phyloP scores from a whole-genome alignment of 768 basidiomycete genomes.

The Tulasnella sp. region DNA sequence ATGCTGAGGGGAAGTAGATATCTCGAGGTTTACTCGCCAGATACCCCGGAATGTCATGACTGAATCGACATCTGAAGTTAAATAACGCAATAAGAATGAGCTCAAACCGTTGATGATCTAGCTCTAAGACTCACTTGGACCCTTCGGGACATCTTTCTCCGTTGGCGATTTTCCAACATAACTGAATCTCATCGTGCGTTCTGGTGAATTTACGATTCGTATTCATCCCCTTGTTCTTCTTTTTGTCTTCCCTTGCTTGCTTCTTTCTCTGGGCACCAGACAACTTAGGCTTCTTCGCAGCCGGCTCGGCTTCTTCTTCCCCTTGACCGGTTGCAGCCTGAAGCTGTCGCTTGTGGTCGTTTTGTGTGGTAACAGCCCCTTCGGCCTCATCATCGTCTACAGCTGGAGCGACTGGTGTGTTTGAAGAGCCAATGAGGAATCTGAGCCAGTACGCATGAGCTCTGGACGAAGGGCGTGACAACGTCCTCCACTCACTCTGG shows the following conservation, averaged over 20 bases:
- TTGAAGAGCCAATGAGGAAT: background rate
- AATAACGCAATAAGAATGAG: background rate
- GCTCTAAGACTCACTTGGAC: background rate
- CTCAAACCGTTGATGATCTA: background rate
- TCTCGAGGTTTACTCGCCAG: slow-evolving; percentile 66
- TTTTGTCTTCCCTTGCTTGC: slow-evolving; percentile 43
- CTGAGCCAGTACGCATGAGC: background rate
- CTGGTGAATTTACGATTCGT: slow-evolving; percentile 71
- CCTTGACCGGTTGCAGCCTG: background rate
- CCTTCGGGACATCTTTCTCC: slow-evolving; percentile 40
- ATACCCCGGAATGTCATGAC: slow-evolving; percentile 68
- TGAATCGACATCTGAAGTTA: slow-evolving; percentile 49
- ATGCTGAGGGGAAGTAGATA: slow-evolving; percentile 43
- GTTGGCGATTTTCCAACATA: slow-evolving; percentile 72
- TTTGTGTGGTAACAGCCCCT: background rate
- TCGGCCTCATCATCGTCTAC: slow-evolving; percentile 4
- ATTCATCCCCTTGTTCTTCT: slow-evolving; percentile 68
- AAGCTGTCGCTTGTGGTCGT: background rate
- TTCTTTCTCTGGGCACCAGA: slow-evolving; percentile 32
- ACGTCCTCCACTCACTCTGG: background rate
- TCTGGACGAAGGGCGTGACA: background rate
- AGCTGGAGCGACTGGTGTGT: background rate
- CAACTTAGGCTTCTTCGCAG: slow-evolving; percentile 22
- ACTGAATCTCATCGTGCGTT: slow-evolving; percentile 63
- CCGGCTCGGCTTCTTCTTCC: slow-evolving; percentile 17